phyloP scores from a whole-genome alignment of 768 basidiomycete species.

The Daedalea quercina region DNA sequence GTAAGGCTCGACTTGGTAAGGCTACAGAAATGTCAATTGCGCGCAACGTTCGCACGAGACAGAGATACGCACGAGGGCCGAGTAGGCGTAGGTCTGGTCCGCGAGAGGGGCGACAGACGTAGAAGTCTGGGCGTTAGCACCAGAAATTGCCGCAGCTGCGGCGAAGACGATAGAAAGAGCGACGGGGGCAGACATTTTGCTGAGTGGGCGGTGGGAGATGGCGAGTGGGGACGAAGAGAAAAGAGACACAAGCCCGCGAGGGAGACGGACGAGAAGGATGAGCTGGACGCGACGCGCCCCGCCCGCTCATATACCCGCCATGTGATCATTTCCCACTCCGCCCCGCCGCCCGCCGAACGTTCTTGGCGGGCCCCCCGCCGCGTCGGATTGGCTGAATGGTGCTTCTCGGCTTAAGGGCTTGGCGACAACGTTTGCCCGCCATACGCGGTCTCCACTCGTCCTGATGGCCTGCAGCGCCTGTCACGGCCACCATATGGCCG shows the following conservation, averaged over 20 bases:
- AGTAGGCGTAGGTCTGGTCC: constrained; percentile 19
- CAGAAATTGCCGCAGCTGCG: constrained; percentile 17
- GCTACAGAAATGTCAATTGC: constrained; percentile 26
- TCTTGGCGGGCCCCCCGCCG: too few species aligned
- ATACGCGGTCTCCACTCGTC: too few species aligned
- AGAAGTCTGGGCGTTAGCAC: constrained; percentile 19
- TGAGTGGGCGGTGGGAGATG: not conserved
- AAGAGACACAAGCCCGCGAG: not conserved
- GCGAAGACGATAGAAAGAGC: constrained; percentile 29
- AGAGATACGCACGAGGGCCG: constrained; percentile 15
- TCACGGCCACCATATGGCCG: too few species aligned
- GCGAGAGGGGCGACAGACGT: constrained; percentile 24
- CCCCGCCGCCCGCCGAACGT: not conserved
- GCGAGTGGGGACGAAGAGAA: constrained; percentile 7
- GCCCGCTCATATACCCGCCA: constrained; percentile 14
- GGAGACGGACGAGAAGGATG: constrained; percentile 7
- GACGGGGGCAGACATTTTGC: constrained; percentile 15
- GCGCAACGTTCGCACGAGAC: not conserved
- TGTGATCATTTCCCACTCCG: constrained; percentile 15
- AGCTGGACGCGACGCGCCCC: constrained; percentile 4
- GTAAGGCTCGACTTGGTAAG: constrained; percentile 42
- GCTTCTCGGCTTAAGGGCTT: not conserved
- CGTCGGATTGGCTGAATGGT: not conserved
- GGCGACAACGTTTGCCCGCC: not conserved
- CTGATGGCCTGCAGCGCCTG: too few species aligned